Evolutionary conservation across 345 rosid species (phyloP).

Genomic region (Lepidium didymum): DNA sequence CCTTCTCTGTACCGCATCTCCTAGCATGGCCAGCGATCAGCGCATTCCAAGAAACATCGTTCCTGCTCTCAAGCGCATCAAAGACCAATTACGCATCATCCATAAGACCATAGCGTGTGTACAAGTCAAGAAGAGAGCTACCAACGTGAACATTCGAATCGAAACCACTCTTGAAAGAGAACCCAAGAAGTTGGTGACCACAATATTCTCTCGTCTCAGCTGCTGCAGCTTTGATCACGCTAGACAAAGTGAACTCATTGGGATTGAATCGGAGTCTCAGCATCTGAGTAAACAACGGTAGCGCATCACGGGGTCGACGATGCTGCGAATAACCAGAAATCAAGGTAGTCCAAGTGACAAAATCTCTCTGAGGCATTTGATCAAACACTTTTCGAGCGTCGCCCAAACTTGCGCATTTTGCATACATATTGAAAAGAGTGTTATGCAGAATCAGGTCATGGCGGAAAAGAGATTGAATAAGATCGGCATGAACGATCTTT

Average conservation of each 20-base stretch:
- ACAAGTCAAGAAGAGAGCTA: conserved; percentile 53
- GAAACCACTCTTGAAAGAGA: conserved; percentile 40
- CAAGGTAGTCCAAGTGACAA: conserved; percentile 55
- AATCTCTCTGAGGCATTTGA: conserved; percentile 38
- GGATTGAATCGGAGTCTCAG: conserved; percentile 34
- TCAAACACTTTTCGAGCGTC: conserved; percentile 49
- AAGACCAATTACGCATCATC: conserved; percentile 42
- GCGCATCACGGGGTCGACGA: conserved; percentile 37
- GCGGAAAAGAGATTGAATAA: conserved; percentile 27
- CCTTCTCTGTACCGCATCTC: conserved; percentile 42
- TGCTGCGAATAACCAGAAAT: conserved; percentile 56
- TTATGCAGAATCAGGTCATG: conserved; percentile 37
- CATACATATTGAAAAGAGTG: conserved; percentile 39
- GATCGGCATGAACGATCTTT: conserved; percentile 36
- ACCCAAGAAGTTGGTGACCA: conserved; percentile 54
- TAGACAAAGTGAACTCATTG: conserved; percentile 49
- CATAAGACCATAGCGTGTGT: conserved; percentile 44
- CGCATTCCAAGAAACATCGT: conserved; percentile 70
- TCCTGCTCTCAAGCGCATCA: conserved; percentile 38
- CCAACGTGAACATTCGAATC: conserved; percentile 52
- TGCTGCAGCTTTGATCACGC: conserved; percentile 56
- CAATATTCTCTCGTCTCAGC: conserved; percentile 8
- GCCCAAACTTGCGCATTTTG: conserved; percentile 39
- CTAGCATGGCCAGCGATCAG: conserved; percentile 57
- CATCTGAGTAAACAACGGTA: conserved; percentile 42